These are phyloP conservation scores for Tulasnella sp. DNA, from an alignment of 768 basidiomycete genomes.

Conservation along the genomic window DNA sequence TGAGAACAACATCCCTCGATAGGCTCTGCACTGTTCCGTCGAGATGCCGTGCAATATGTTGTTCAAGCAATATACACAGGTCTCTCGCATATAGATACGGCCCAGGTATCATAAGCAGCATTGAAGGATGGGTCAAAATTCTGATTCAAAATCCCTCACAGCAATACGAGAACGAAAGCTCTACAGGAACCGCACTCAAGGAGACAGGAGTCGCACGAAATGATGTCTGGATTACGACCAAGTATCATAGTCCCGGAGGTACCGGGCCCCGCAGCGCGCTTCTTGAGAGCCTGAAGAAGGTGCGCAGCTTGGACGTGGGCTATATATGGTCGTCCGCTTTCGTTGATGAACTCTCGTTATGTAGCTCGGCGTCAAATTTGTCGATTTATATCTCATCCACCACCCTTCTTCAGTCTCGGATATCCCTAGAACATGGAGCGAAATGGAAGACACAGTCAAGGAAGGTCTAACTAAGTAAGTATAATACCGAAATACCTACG, in stretches of 20 bases:
- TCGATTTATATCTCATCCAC: constrained; percentile 68
- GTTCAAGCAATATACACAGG: constrained; percentile 49
- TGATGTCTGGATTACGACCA: constrained; percentile 56
- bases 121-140: too few relatives aligned
- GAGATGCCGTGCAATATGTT: constrained; percentile 46
- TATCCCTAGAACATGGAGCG: constrained; percentile 40
- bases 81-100: constrained; percentile 36
- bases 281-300: not conserved
- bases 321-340: not conserved
- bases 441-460: constrained; percentile 45
- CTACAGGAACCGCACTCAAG: not conserved
- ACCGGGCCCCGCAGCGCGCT: constrained; percentile 11
- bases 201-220: constrained; percentile 26
- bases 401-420: constrained; percentile 32
- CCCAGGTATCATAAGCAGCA: constrained; percentile 35
- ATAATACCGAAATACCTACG: not conserved
- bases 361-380: constrained; percentile 43
- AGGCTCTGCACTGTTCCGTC: constrained; percentile 47
- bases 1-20: too few relatives aligned
- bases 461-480: constrained; percentile 46
- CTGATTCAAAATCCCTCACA: too few relatives aligned
- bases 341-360: constrained; percentile 36
- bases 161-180: constrained; percentile 13
- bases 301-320: constrained; percentile 14
- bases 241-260: constrained; percentile 40